Evolutionary conservation across 2,329 filamentous ascomycete species (phyloP).

Genomic region (Nemania sp.): DNA sequence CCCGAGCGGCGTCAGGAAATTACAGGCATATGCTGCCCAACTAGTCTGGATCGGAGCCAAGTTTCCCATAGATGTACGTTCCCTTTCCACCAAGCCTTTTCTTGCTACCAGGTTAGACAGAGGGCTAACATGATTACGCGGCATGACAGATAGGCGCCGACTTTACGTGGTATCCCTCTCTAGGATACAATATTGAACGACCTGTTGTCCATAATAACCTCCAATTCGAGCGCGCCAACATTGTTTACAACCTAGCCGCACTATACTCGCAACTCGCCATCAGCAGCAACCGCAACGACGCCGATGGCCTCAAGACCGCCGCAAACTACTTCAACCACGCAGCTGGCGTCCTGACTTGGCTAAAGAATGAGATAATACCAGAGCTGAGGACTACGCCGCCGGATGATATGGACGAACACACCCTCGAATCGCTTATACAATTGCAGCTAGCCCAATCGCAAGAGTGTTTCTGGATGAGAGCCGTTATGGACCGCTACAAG

Average conservation of each 20-base stretch:
- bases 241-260: conserved; percentile 92
- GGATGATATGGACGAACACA: conserved; percentile 94
- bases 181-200: conserved; percentile 87
- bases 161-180: conserved; percentile 94
- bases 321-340: conserved; percentile 91
- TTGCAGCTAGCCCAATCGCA: conserved; percentile 92
- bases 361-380: conserved; percentile 81
- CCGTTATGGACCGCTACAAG: conserved; percentile 92
- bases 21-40: conserved; percentile 93
- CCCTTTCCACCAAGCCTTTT: neutral
- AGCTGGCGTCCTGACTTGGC: conserved; percentile 83
- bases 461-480: conserved; percentile 98
- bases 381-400: conserved; percentile 87
- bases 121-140: conserved; percentile 6
- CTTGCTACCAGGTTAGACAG: neutral
- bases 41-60: conserved; percentile 93
- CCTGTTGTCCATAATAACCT: conserved; percentile 75
- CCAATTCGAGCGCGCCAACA: conserved; percentile 88
- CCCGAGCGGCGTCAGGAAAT: conserved; percentile 83
- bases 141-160: conserved; percentile 82
- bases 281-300: conserved; percentile 78
- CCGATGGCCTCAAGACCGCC: conserved; percentile 86
- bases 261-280: conserved; percentile 94
- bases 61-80: conserved; percentile 88
- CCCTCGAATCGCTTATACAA: conserved; percentile 83